Conservation (phyloP, 192 early-diverging fungal genomes). For the Backusella morwellensis region DNA sequence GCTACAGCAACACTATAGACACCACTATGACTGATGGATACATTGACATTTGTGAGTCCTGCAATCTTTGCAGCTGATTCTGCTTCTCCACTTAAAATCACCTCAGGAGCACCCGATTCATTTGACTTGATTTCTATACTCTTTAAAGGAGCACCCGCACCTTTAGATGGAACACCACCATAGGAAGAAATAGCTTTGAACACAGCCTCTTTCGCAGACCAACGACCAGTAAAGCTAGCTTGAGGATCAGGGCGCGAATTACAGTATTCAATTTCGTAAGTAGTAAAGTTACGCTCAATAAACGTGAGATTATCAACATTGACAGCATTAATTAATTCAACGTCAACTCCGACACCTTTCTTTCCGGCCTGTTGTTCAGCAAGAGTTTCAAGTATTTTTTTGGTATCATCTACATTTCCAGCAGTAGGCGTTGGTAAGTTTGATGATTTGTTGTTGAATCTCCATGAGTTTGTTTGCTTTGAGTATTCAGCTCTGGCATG, state of each 20-base stretch:
- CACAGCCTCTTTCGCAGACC: constrained; percentile 96
- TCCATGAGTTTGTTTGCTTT: constrained; percentile 64
- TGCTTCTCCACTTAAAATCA: constrained; percentile 79
- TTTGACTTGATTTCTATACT: constrained; percentile 86
- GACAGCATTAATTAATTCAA: constrained; percentile 83
- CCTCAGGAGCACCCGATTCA: constrained; percentile 72
- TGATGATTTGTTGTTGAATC: constrained; percentile 53
- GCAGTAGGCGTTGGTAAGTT: constrained; percentile 28
- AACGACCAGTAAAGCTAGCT: constrained; percentile 87
- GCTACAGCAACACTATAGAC: constrained; percentile 89
- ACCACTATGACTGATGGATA: constrained; percentile 92
- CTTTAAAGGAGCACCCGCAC: constrained; percentile 80
- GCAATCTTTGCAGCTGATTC: constrained; percentile 65
- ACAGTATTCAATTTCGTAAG: constrained; percentile 78
- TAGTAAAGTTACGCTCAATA: constrained; percentile 90
- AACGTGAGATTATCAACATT: constrained; percentile 82
- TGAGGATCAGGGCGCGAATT: constrained; percentile 62
- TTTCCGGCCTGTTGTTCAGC: constrained; percentile 40
- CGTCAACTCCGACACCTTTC: constrained; percentile 81
- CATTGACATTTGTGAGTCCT: constrained; percentile 74
- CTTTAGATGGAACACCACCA: constrained; percentile 67
- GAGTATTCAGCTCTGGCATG: constrained; percentile 80
- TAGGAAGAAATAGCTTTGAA: constrained; percentile 89
- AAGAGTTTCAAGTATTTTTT: constrained; percentile 48
- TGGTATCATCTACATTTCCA: constrained; percentile 53